Evolutionary conservation across 2,329 filamentous ascomycete species (phyloP).

Genomic region (Ascochyta rabiei): DNA sequence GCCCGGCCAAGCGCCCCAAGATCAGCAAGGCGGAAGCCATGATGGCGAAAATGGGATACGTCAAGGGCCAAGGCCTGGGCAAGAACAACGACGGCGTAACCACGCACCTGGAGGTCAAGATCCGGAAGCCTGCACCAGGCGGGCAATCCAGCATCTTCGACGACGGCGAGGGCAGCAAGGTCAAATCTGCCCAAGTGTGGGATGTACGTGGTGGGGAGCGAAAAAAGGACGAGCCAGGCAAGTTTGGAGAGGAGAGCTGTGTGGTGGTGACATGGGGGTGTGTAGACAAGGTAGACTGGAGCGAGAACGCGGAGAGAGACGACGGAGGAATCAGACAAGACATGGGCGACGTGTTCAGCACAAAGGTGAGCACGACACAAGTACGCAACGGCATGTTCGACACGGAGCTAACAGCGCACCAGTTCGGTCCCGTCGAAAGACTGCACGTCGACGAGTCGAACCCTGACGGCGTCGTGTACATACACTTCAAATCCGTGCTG

Average conservation of each 20-base stretch:
- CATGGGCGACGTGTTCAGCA: slow-evolving; percentile 90
- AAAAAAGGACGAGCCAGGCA: slow-evolving; percentile 43
- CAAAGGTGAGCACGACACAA: slow-evolving; percentile 63
- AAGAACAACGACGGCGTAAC: slow-evolving; percentile 82
- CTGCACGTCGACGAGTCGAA: slow-evolving; percentile 70
- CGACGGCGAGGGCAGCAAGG: slow-evolving; percentile 57
- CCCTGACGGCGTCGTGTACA: slow-evolving; percentile 74
- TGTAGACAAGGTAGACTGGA: slow-evolving; percentile 82
- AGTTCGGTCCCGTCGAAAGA: slow-evolving; percentile 84
- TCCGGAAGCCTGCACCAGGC: slow-evolving; percentile 27
- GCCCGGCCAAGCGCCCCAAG: slow-evolving; percentile 48
- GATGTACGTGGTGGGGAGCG: slow-evolving; percentile 77
- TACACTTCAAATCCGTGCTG: slow-evolving; percentile 87
- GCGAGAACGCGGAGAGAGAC: slow-evolving; percentile 71
- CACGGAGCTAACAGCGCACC: slow-evolving; percentile 17
- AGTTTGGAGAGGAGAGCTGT: slow-evolving; percentile 67
- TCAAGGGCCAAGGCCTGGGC: slow-evolving; percentile 84
- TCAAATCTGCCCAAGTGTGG: slow-evolving; percentile 56
- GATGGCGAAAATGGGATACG: slow-evolving; percentile 94
- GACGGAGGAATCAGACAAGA: slow-evolving; percentile 78
- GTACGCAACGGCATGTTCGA: background rate
- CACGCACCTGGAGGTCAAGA: slow-evolving; percentile 74
- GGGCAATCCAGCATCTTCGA: slow-evolving; percentile 26
- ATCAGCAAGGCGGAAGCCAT: slow-evolving; percentile 72
- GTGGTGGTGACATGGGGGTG: slow-evolving; percentile 85